Evolutionary conservation across 495 filamentous ascomycete species (phyloP), one percentile per base, ranked within the genome.

Genomic region (Patellaria atrata): DNA sequence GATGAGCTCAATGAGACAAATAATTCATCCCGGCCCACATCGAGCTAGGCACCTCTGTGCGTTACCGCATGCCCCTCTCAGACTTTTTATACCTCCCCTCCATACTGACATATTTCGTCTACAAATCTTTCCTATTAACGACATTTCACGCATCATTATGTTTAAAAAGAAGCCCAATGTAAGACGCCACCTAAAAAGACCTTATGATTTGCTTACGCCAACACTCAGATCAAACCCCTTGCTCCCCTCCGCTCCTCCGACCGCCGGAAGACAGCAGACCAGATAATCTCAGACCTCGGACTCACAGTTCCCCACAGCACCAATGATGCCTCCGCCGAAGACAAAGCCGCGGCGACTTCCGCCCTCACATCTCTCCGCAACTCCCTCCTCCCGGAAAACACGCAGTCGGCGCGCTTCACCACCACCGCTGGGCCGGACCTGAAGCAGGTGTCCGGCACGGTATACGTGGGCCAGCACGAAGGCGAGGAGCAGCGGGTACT

Each of bases 81-180:
- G n/a, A n/a, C n/a, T n/a, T n/a, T n/a, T n/a, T n/a, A n/a, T n/a
- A n/a, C n/a, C n/a, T n/a, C n/a, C n/a, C n/a, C n/a, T n/a, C n/a
- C n/a, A n/a, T n/a, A n/a, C n/a, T n/a, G n/a, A n/a, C n/a, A n/a
- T n/a, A n/a, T n/a, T n/a, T n/a, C n/a, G n/a, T n/a, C n/a, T n/a
- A n/a, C n/a, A n/a, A n/a, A n/a, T n/a, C n/a, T n/a, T n/a, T n/a
- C n/a, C n/a, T n/a, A n/a, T n/a, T n/a, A n/a, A n/a, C n/a, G n/a
- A n/a, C n/a, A n/a, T n/a, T n/a, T n/a, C n/a, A n/a, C n/a, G n/a
- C n/a, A n/a, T 22, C 21, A 43, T 7, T 23, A 82, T 82, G 77
- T 82, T 82, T 62, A 82, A 81, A 57, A 82, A 82, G 59, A 82
- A 80, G 64, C 77, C 77, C 26, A 75, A 67, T 27, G 76, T 79